Evolutionary conservation across 257 asterid genomes (phyloP), one percentile per base, ranked within the genome.

Genomic region (Solanum chilense): DNA sequence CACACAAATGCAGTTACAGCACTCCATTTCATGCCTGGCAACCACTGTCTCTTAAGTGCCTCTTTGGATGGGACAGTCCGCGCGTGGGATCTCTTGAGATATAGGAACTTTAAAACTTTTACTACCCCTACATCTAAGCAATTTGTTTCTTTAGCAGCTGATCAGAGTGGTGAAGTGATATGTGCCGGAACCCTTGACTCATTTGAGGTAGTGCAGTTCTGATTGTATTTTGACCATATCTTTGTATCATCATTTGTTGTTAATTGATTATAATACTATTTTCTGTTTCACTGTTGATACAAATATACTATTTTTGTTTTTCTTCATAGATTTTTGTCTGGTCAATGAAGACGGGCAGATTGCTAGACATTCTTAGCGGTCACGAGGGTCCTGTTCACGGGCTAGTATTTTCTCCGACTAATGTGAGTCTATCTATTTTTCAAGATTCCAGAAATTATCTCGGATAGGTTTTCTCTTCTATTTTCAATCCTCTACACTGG

Each of bases 301-400:
- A 49, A 49, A 31, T 81, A 31, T 49, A 49, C 41, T 52, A 49
- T 31, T 8, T 49, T 81, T 81, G 47, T 16, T 52, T 56, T 81
- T 52, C 70, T 49, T 81, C 47, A 11, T 90, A 97, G 99, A 93
- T 96, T 89, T 97, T 91, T 91, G 98, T 96, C 85, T 97, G 99
- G 99, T 97, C 99, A 82, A 97, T 97, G 99, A 97, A 95, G 94
- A 96, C 98, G 3, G 99, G 98, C 70, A 92, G 98, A 88, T 88
- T 97, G 76, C 89, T 97, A 91, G 99, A 97, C 60, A 93, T 95
- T 92, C 99, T 97, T 87, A 97, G 99, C 23, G 99, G 99, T 71
- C 99, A 97, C 62, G 98, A 94, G 90, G 99, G 98, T 88, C 99
- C 99, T 86, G 99, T 97, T 85, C 99, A 96, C 89, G 99, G 98